Evolutionary conservation across 768 basidiomycete genomes (phyloP), one percentile per base, ranked within the genome.

Genomic region (Antrodiella citrinella): DNA sequence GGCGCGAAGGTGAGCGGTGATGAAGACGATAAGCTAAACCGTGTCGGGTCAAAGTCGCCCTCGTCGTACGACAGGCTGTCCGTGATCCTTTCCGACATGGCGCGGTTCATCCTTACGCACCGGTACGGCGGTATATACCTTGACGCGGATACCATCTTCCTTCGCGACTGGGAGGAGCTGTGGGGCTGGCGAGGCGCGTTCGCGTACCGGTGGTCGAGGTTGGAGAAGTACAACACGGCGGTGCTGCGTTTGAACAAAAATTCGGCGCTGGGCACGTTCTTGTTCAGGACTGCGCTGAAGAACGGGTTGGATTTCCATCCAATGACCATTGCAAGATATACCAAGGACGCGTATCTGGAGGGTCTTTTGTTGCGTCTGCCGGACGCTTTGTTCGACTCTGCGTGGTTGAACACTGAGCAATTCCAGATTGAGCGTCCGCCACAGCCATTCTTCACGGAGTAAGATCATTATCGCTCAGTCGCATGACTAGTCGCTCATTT

Each of bases 111-210:
- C 50, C 75, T 99, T n/a, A 93, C 91, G 54, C 91, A 99, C 66
- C 85, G 93, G 19, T 98, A 87, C 60, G 95, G 96, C 20, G 95
- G 95, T 12, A 88, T 93, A 45, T 99, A 98, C 63, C 81, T 99
- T 47, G 95, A 99, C 60, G 93, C 94, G 9, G 96, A 98, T 64
- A 97, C 92, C 7, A 81, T 99, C 55, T 82, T 99, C 58, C 69
- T 99, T 25, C 85, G 96, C 19, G 95, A 99, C 62, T 99, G 96
- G 96, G 94, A 96, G 63, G 95, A 98, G 57, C 72, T 99, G 4
- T 97, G 91, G 91, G 91, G 91, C 23, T 96, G 90, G 86, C 82
- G 85, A 59, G 94, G 94, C 35, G 92, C 93, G 15, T 99, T 96
- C 59, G 94, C 95, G 5, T 98, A 97, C 65, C 77, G 95, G 2